A percentile compares a stretch with the other conserved stretches of the same genome.
Evolutionary conservation across 495 filamentous ascomycete species (phyloP).

Genomic region (Evernia prunastri): DNA sequence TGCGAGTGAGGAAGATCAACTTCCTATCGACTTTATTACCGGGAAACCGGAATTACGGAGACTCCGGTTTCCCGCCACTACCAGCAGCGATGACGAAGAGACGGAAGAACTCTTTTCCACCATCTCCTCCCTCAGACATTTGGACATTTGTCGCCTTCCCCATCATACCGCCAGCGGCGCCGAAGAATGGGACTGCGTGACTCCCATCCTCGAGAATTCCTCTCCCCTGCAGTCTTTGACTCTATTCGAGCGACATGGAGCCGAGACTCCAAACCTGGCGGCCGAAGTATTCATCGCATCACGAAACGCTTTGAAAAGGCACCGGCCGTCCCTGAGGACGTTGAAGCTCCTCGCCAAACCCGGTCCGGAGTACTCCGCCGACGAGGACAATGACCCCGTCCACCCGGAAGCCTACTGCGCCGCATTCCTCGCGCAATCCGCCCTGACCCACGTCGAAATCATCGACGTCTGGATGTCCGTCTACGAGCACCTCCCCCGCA

Average conservation of each 20-base stretch:
- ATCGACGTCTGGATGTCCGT: slow-evolving; percentile 12
- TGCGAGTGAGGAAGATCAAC: slow-evolving; percentile 16
- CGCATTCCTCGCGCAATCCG: slow-evolving; percentile 15
- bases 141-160: slow-evolving; percentile 21
- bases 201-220: slow-evolving; percentile 6
- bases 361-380: not conserved
- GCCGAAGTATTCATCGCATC: slow-evolving; percentile 18
- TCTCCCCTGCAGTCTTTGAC: slow-evolving; percentile 10
- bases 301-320: slow-evolving; percentile 12
- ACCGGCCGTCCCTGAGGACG: slow-evolving; percentile 13
- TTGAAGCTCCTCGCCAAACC: slow-evolving; percentile 17
- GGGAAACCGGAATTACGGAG: slow-evolving; percentile 19
- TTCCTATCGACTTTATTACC: slow-evolving; percentile 17
- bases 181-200: slow-evolving; percentile 17
- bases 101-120: slow-evolving; percentile 8
- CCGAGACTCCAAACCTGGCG: slow-evolving; percentile 11
- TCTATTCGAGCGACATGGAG: slow-evolving; percentile 14
- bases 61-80: slow-evolving; percentile 23
- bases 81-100: slow-evolving; percentile 15
- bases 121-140: slow-evolving; percentile 19
- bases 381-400: slow-evolving; percentile 1
- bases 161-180: slow-evolving; percentile 12
- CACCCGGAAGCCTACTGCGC: slow-evolving; percentile 7
- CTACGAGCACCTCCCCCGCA: slow-evolving; percentile 17
- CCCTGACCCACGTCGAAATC: slow-evolving; percentile 19